phyloP scores from a whole-genome alignment of 225 moss, liverwort and hornwort genomes.

The Physcomitrellopsis africana region DNA sequence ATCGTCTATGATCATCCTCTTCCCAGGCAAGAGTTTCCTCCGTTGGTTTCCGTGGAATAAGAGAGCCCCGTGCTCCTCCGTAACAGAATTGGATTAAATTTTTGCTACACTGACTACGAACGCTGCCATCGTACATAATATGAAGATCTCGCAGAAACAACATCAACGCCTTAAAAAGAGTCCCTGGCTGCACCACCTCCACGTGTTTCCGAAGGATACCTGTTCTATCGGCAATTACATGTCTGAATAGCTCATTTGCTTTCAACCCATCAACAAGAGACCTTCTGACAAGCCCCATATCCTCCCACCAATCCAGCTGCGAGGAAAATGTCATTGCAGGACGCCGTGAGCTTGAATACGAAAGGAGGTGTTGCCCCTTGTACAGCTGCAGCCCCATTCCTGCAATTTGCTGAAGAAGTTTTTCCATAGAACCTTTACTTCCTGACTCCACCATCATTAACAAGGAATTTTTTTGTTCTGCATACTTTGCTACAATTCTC shows the following conservation, averaged over 20 bases:
- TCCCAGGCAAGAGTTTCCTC: constrained; percentile 25
- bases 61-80: constrained; percentile 47
- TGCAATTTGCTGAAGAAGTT: constrained; percentile 76
- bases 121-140: constrained; percentile 80
- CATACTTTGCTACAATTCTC: constrained; percentile 50
- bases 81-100: constrained; percentile 76
- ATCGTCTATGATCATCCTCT: constrained; percentile 35
- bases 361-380: constrained; percentile 68
- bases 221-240: constrained; percentile 54
- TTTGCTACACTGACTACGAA: constrained; percentile 69
- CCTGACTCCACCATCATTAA: constrained; percentile 78
- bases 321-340: constrained; percentile 31
- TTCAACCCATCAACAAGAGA: constrained; percentile 87
- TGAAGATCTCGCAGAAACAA: constrained; percentile 77
- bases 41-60: too few species aligned
- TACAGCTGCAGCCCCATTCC: constrained; percentile 83
- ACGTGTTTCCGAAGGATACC: constrained; percentile 64
- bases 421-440: constrained; percentile 77
- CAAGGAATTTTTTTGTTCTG: constrained; percentile 59
- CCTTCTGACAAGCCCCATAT: constrained; percentile 46
- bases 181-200: constrained; percentile 80
- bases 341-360: constrained; percentile 32
- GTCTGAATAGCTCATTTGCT: constrained; percentile 70
- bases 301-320: constrained; percentile 41
- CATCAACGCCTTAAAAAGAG: constrained; percentile 81